Base-by-base conservation (phyloP, 2,329 filamentous ascomycete species). In the Byssothecium circinans region DNA sequence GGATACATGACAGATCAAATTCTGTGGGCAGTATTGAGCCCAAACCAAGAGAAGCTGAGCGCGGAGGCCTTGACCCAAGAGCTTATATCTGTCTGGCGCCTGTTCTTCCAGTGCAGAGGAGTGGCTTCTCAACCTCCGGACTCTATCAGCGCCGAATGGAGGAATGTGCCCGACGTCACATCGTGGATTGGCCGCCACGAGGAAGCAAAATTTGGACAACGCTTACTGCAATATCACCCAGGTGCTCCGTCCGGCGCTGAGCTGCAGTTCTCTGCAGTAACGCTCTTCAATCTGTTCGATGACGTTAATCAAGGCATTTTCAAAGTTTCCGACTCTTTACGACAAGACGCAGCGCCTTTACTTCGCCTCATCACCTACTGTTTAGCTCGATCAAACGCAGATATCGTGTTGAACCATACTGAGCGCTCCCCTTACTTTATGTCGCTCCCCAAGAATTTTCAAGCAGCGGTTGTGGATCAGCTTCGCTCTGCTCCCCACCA, bases 51-150 rank as follows among this genome's bases (percentile, higher is more conserved):
- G n/a, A 50, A 46, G 30, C 45, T 47, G 32, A 47, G 56, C 25
- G 25, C 64, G 11, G 54, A 62, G 19, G 43, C 47, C 3, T 40
- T 67, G 32, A 45, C 67, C 2, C 34, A 39, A 4, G 68, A 71
- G 51, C 54, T 71, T 2, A 30, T 68, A 8, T 63, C 64, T 3
- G 45, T 70, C 7, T 71, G 67, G 67, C 59, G 56, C 17, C 41
- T 70, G 15, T 64, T 69, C 45, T 68, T 70, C 41, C 65, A 69
- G 38, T 61, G 56, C 40, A 58, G 61, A 47, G 64, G 61, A 18
- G 20, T 20, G 17, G 42, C 48, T 5, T 45, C 49, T 15, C 45
- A 48, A 7, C 19, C 54, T 8, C 22, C 66, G 15, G 47, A 66
- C 14, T 46, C 56, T 3, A 50, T 66, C 32, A 58, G 43, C 22